Conservation (phyloP, 768 basidiomycete genomes). For the Phanerochaete sordida region DNA sequence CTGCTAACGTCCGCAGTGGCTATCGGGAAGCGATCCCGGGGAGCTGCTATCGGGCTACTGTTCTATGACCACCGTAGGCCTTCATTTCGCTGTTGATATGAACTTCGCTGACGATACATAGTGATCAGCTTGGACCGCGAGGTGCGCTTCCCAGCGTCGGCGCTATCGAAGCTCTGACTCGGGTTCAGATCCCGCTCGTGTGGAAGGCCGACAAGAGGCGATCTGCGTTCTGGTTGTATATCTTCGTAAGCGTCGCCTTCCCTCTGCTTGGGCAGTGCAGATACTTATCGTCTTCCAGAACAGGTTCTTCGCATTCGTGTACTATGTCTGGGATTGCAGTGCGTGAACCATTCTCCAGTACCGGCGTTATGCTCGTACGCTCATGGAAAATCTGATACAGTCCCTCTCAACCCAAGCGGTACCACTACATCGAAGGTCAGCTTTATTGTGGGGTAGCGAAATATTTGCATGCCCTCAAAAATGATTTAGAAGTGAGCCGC, state of each 20-base stretch:
- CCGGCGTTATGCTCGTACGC: no score
- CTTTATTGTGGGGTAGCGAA: no score
- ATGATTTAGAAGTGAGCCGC: background rate
- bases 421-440: conserved; percentile 1
- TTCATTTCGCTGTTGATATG: background rate
- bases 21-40: conserved; percentile 10
- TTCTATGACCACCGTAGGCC: conserved; percentile 14
- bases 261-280: background rate
- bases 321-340: conserved; percentile 10
- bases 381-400: background rate
- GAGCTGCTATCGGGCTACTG: conserved; percentile 11
- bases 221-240: conserved; percentile 12
- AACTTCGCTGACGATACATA: background rate
- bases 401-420: conserved; percentile 6
- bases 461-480: no score
- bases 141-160: background rate
- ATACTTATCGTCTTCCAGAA: background rate
- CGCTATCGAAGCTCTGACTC: background rate
- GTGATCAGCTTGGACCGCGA: conserved; percentile 13
- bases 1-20: background rate
- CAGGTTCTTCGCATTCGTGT: conserved; percentile 7
- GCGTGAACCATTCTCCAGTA: background rate
- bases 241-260: conserved; percentile 1
- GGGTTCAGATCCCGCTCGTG: conserved; percentile 4
- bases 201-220: conserved; percentile 10